Percentiles rank a stretch among this genome's conserved stretches.
These are phyloP conservation scores for Rosa lucieae DNA, from an alignment of 306 rosid species.

Conservation along the genomic window DNA sequence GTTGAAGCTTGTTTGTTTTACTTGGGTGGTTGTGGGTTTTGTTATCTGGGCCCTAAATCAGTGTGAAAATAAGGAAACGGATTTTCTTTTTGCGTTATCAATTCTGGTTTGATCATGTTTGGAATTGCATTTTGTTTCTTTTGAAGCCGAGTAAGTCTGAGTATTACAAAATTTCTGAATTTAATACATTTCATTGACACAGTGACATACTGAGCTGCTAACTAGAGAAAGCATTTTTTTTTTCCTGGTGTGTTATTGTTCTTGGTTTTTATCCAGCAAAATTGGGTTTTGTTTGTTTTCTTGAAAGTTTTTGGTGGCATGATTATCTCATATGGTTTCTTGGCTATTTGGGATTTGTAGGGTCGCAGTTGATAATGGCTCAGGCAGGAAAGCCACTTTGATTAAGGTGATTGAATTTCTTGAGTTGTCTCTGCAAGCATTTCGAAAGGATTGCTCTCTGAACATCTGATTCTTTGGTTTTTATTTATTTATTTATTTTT, in stretches of 20 bases:
- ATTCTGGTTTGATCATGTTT: neutral
- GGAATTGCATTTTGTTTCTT: neutral
- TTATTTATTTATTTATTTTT: too few relatives aligned
- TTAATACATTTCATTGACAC: too few relatives aligned
- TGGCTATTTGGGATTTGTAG: slow-evolving; percentile 44
- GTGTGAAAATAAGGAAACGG: neutral
- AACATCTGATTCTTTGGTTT: neutral
- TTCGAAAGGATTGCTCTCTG: slow-evolving; percentile 23
- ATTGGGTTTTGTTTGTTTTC: slow-evolving; percentile 14
- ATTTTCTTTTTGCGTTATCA: neutral
- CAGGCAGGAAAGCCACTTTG: slow-evolving; percentile 62
- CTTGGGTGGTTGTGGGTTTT: neutral
- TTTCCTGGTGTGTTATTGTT: neutral
- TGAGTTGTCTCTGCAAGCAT: slow-evolving; percentile 13
- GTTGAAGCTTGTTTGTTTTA: too few relatives aligned
- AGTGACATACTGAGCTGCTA: too few relatives aligned
- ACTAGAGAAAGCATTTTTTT: neutral
- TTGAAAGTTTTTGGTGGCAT: neutral
- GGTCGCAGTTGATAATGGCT: slow-evolving; percentile 78
- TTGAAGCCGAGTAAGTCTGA: too few relatives aligned
- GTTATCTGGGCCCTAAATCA: neutral
- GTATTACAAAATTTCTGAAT: too few relatives aligned
- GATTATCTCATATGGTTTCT: slow-evolving; percentile 19
- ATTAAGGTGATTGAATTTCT: slow-evolving; percentile 55
- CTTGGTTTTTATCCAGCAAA: neutral